A percentile compares a stretch with the other conserved stretches of the same genome.
Evolutionary conservation across 495 filamentous ascomycete genomes (phyloP).

Genomic region (Lasiosphaeriaceae sp.): DNA sequence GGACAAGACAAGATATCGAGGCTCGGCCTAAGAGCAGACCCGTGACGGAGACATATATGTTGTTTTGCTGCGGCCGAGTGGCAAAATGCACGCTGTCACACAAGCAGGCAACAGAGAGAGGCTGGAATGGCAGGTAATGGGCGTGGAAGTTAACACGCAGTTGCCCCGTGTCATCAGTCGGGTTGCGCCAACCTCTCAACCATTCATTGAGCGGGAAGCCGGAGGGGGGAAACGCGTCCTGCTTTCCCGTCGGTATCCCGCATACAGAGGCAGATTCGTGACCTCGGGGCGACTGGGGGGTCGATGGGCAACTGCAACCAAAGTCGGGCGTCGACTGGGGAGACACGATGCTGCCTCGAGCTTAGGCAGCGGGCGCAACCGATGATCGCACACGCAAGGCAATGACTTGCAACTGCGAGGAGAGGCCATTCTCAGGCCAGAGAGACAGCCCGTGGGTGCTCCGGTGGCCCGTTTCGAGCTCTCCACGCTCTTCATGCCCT

Average conservation of each 20-base stretch:
- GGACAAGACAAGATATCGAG: slow-evolving; percentile 9
- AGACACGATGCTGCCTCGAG: neutral
- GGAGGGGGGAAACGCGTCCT: slow-evolving; percentile 12
- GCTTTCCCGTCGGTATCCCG: slow-evolving; percentile 18
- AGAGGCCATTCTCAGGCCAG: too few species aligned
- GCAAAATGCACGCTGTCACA: slow-evolving; percentile 26
- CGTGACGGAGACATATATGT: slow-evolving; percentile 31
- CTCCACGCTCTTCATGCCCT: slow-evolving; percentile 5
- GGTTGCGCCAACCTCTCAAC: slow-evolving; percentile 11
- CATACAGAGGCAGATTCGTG: slow-evolving; percentile 25
- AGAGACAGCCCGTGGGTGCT: neutral
- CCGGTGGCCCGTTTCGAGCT: slow-evolving; percentile 5
- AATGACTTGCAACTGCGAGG: slow-evolving; percentile 8
- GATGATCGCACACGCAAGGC: slow-evolving; percentile 3
- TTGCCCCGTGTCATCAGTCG: neutral
- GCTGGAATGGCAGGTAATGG: slow-evolving; percentile 13
- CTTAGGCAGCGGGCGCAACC: neutral
- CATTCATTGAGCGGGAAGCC: too few species aligned
- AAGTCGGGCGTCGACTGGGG: slow-evolving; percentile 23
- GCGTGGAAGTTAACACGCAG: slow-evolving; percentile 13
- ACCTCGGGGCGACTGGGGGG: slow-evolving; percentile 12
- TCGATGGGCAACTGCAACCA: slow-evolving; percentile 1
- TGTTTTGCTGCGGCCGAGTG: slow-evolving; percentile 18
- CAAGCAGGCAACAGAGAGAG: slow-evolving; percentile 1
- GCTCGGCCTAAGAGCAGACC: slow-evolving; percentile 9